phyloP scores from a whole-genome alignment of 2,329 filamentous ascomycete species.

The Fusarium xyrophilum region DNA sequence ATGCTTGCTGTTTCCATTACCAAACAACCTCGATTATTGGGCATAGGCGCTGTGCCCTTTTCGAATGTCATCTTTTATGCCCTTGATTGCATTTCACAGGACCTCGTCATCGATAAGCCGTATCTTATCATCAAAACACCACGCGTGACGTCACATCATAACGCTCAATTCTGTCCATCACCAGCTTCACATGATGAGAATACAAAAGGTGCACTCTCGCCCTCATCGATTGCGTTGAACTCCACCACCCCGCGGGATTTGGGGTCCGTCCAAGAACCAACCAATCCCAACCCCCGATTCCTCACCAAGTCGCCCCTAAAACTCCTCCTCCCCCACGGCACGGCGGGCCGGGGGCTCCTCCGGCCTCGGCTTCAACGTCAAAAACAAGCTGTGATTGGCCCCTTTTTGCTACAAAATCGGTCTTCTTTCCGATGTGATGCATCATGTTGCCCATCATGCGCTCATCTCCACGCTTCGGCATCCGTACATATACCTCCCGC shows the following conservation, averaged over 20 bases:
- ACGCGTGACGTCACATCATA: background rate
- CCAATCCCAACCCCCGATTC: background rate
- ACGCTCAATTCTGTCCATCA: background rate
- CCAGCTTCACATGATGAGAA: background rate
- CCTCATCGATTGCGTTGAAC: background rate
- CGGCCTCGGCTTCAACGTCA: constrained; percentile 9
- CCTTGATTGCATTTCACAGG: too few relatives aligned
- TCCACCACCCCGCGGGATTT: constrained; percentile 27
- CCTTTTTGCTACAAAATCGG: constrained; percentile 1
- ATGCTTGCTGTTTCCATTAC: fast-evolving
- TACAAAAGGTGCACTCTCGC: background rate
- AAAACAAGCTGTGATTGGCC: background rate
- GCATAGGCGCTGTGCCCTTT: fast-evolving
- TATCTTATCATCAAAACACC: background rate
- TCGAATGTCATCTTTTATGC: fast-evolving
- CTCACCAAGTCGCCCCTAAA: constrained; percentile 9
- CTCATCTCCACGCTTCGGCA: constrained; percentile 23
- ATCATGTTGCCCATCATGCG: constrained; percentile 18
- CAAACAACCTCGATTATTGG: fast-evolving
- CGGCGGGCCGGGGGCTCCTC: constrained; percentile 29
- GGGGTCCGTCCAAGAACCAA: background rate
- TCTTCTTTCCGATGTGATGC: constrained; percentile 36
- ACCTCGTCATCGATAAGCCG: background rate
- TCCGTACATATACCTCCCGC: constrained; percentile 30
- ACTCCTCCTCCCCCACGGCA: constrained; percentile 27